These are phyloP conservation scores for Rhodotorula sp. DNA, from an alignment of 1,284 basidiomycete species.

Conservation along the genomic window DNA sequence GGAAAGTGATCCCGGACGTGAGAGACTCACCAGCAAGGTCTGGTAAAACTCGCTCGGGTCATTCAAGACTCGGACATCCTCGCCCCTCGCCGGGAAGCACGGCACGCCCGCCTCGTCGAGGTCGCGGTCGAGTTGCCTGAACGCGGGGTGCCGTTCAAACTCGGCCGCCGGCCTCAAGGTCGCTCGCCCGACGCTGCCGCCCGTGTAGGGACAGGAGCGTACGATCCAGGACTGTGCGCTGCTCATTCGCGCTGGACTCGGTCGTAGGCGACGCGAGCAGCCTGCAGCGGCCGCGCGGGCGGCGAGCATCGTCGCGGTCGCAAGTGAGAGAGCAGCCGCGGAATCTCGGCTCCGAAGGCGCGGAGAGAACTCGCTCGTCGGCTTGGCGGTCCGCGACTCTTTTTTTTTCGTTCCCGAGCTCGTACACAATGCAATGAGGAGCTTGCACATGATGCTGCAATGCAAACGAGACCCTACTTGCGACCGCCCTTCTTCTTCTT, in stretches of 20 bases:
- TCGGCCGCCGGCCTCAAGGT: conserved; percentile 5
- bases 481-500: conserved; percentile 39
- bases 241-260: no score
- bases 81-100: conserved; percentile 51
- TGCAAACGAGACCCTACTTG: conserved; percentile 20
- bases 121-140: conserved; percentile 12
- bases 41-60: conserved; percentile 53
- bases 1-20: not conserved
- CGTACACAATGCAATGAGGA: no score
- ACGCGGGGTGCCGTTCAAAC: conserved; percentile 29
- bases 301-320: not conserved
- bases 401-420: no score
- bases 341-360: not conserved
- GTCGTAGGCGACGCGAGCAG: not conserved
- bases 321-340: not conserved
- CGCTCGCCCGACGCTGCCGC: not conserved
- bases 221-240: no score
- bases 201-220: no score
- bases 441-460: no score
- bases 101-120: conserved; percentile 45
- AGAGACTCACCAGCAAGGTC: conserved; percentile 49
- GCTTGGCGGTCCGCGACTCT: not conserved
- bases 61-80: conserved; percentile 50
- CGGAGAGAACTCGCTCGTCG: not conserved
- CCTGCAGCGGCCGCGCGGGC: not conserved